A percentile compares a stretch with the other conserved stretches of the same genome.
phyloP scores from a whole-genome alignment of 78 protist genomes.

The Dictyostelium discoideum region DNA sequence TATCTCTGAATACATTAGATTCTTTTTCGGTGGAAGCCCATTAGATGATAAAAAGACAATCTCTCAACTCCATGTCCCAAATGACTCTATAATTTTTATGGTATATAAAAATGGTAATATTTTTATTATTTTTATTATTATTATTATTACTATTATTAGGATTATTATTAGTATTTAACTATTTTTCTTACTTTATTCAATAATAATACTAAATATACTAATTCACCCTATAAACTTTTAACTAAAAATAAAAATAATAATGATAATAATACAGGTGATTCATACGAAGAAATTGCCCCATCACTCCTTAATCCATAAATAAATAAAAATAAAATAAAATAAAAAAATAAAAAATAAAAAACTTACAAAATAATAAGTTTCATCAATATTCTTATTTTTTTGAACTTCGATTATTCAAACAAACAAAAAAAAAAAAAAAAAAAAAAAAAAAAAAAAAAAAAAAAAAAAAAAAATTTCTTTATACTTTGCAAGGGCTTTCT shows the following conservation, averaged over 20 bases:
- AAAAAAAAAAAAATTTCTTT: too few relatives aligned
- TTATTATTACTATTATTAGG: too few relatives aligned
- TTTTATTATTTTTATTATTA: too few relatives aligned
- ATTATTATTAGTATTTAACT: too few relatives aligned
- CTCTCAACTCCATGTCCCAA: conserved; percentile 25
- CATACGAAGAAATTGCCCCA: conserved; percentile 44
- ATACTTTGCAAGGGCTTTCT: too few relatives aligned
- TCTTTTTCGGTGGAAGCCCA: background rate
- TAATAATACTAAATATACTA: too few relatives aligned
- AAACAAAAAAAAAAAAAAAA: background rate
- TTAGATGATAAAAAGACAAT: conserved; percentile 59
- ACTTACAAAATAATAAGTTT: background rate
- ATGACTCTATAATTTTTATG: conserved; percentile 53
- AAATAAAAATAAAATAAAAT: background rate
- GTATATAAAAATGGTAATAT: conserved; percentile 45
- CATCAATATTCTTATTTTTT: background rate
- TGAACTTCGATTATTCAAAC: background rate
- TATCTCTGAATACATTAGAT: conserved; percentile 33
- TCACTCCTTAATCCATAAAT: background rate
- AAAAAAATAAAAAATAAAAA: background rate
- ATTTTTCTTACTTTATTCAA: too few relatives aligned
- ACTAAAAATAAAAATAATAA: background rate
- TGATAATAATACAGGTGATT: background rate
- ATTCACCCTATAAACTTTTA: background rate
- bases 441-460: background rate